Evolutionary conservation across 2,329 filamentous ascomycete genomes (phyloP).

Genomic region (Blastomyces emzantsi): DNA sequence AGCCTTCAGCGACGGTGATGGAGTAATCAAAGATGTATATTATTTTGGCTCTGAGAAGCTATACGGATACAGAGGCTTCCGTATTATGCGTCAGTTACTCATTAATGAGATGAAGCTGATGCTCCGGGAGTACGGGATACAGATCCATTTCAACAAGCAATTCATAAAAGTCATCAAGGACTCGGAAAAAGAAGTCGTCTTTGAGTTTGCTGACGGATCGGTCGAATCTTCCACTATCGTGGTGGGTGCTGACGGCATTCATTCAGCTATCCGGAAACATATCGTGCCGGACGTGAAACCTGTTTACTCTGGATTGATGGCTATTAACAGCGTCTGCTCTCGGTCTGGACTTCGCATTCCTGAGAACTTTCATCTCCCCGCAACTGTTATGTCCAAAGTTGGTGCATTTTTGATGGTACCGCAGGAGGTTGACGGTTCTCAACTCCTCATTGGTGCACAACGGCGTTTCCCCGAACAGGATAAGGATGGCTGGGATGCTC

Average conservation of each 20-base stretch:
- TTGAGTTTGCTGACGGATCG: conserved; percentile 42
- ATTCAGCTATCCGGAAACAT: conserved; percentile 20
- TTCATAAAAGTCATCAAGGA: conserved; percentile 40
- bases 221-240: conserved; percentile 37
- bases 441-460: conserved; percentile 43
- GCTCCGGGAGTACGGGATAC: conserved; percentile 34
- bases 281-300: neutral
- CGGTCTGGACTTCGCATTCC: conserved; percentile 18
- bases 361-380: conserved; percentile 34
- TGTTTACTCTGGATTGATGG: conserved; percentile 15
- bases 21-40: conserved; percentile 30
- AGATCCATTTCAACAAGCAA: conserved; percentile 41
- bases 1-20: conserved; percentile 39
- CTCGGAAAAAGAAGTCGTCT: conserved; percentile 34
- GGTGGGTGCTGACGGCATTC: conserved; percentile 43
- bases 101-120: conserved; percentile 42
- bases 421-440: conserved; percentile 41
- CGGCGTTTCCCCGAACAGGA: conserved; percentile 31
- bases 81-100: conserved; percentile 47
- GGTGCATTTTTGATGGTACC: conserved; percentile 46
- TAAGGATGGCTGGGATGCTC: conserved; percentile 36
- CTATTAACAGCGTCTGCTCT: conserved; percentile 18
- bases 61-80: conserved; percentile 47
- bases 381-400: conserved; percentile 35
- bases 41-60: conserved; percentile 41